Evolutionary conservation across 306 rosid genomes (phyloP).

Genomic region (Prunus armeniaca): DNA sequence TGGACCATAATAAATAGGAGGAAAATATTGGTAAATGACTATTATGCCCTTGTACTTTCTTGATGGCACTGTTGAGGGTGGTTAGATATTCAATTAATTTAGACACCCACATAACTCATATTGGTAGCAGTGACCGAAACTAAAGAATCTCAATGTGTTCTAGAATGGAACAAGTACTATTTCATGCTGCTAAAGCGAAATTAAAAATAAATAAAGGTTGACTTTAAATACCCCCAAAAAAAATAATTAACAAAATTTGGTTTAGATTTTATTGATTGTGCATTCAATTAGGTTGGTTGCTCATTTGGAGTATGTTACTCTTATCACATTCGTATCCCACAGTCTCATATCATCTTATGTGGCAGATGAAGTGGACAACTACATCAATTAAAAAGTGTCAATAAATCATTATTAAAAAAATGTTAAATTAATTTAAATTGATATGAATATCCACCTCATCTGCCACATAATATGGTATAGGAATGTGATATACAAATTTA

Average conservation of each 20-base stretch:
- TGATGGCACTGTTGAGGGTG: not conserved
- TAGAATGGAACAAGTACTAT: not conserved
- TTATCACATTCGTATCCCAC: accelerated
- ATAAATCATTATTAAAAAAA: too few species aligned
- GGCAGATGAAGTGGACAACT: too few species aligned
- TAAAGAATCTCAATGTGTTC: not conserved
- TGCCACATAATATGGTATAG: accelerated
- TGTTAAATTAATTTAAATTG: too few species aligned
- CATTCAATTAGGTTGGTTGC: not conserved
- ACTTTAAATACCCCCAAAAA: not conserved
- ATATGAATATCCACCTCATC: too few species aligned
- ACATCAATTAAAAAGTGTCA: too few species aligned
- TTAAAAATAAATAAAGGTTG: not conserved
- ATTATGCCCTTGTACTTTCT: not conserved
- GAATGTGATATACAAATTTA: accelerated
- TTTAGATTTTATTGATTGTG: not conserved
- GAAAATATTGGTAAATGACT: not conserved
- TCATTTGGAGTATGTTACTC: not conserved
- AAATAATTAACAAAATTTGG: too few species aligned
- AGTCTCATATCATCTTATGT: too few species aligned
- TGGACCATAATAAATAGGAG: not conserved
- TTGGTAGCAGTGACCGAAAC: not conserved
- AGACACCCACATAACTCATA: not conserved
- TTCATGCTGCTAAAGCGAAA: too few species aligned
- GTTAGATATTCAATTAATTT: not conserved